phyloP scores from a whole-genome alignment of 257 asterid species.

The Nicotiana sylvestris region DNA sequence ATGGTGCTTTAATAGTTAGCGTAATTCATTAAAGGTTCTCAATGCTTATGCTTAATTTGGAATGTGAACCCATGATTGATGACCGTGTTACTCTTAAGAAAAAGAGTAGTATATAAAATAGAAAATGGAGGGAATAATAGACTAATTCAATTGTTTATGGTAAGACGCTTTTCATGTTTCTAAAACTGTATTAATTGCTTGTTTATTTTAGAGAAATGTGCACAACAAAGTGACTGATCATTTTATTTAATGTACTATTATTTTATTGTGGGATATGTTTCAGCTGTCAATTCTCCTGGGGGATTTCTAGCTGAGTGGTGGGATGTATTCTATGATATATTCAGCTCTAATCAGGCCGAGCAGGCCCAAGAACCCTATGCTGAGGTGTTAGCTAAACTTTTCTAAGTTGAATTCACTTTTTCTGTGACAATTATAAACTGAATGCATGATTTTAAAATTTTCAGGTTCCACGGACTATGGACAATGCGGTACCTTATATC shows the following conservation, averaged over 20 bases:
- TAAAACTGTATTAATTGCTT: not conserved
- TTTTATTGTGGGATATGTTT: not conserved
- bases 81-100: no score
- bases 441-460: not conserved
- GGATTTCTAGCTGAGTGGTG: conserved; percentile 53
- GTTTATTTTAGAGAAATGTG: not conserved
- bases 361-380: not conserved
- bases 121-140: no score
- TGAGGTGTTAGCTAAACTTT: conserved; percentile 9
- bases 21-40: no score
- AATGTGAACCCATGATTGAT: no score
- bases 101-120: no score
- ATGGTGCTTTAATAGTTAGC: no score
- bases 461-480: not conserved
- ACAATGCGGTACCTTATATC: not conserved
- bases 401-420: not conserved
- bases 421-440: not conserved
- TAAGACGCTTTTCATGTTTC: not conserved
- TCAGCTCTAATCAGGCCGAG: not conserved
- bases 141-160: not conserved
- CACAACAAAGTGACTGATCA: not conserved
- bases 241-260: not conserved
- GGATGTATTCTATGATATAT: conserved; percentile 36
- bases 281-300: conserved; percentile 14
- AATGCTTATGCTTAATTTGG: no score